Base-by-base conservation (phyloP, 805 yeast genomes). In the Brettanomyces nanus region DNA sequence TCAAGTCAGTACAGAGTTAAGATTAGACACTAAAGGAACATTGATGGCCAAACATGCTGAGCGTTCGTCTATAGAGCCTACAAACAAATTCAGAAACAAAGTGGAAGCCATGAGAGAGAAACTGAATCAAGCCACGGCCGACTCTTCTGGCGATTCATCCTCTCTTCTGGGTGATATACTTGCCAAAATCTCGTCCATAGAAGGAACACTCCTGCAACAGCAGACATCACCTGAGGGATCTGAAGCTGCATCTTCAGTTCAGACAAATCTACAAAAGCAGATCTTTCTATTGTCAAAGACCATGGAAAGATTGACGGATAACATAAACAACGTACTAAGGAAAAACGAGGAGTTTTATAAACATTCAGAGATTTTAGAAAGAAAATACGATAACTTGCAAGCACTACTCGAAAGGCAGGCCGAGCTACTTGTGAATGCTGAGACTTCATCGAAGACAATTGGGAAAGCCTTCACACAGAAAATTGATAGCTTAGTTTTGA, bases 1-100 rank as follows among this genome's bases (percentile, higher is more conserved):
- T 35, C 64, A 66, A 26, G 65, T 81, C 4, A 37, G 54, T 17
- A 44, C 40, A 11, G 58, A 52, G 14, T 33, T 58, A 29, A 49
- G 41, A 19, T 28, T 27, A 6, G 55, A 49, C 6, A 46, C 36
- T 20, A 39, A 40, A n/a, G 53, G 54, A 31, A 42, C 58, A 2
- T 44, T 58, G 20, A 36, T 49, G 40, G 54, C 61, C 3, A 49
- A 40, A 31, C 60, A 58, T 41, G n/a, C n/a, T n/a, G n/a, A n/a
- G n/a, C n/a, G n/a, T n/a, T n/a, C n/a, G n/a, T n/a, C n/a, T n/a
- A 41, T 36, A 13, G 13, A 21, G 20, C 7, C 17, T 36, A 13
- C 32, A 27, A 18, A 19, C 25, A 20, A 9, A 21, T 18, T 20
- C 31, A 20, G 19, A 42, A 41, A 11, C 15, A 14, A 23, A 17